A percentile compares a stretch with the other conserved stretches of the same genome.
Evolutionary conservation across 2,329 filamentous ascomycete species (phyloP).

Genomic region (Geoglossum cookeanum): DNA sequence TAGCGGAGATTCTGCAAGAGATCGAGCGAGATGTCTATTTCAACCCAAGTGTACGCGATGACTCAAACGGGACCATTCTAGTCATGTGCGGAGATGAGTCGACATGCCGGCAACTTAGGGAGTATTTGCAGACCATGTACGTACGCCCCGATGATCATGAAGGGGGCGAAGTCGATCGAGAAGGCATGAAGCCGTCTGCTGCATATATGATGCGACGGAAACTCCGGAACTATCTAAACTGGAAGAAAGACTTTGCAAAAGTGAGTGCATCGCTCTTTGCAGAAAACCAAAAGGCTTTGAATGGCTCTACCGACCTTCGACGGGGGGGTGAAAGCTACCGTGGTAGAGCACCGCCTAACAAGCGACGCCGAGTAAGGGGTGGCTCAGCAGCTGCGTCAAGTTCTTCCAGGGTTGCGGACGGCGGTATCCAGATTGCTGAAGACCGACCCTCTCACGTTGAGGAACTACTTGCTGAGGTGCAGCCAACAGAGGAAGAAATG

Average conservation of each 20-base stretch:
- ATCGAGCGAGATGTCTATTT: slow-evolving; percentile 83
- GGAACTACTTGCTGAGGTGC: slow-evolving; percentile 62
- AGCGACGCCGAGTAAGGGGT: slow-evolving; percentile 67
- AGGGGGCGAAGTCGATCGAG: slow-evolving; percentile 28
- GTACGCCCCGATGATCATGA: slow-evolving; percentile 35
- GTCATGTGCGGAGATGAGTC: slow-evolving; percentile 88
- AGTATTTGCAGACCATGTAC: slow-evolving; percentile 85
- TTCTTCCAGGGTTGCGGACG: slow-evolving; percentile 47
- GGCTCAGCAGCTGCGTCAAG: slow-evolving; percentile 43
- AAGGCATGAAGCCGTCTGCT: slow-evolving; percentile 45
- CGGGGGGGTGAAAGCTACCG: slow-evolving; percentile 27
- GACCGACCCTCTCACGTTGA: slow-evolving; percentile 71
- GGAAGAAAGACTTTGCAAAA: slow-evolving; percentile 78
- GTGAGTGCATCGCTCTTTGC: slow-evolving; percentile 62
- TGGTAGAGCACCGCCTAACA: slow-evolving; percentile 58
- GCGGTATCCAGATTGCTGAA: slow-evolving; percentile 57
- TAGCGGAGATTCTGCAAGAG: slow-evolving; percentile 82
- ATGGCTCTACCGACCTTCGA: slow-evolving; percentile 41
- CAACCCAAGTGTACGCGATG: slow-evolving; percentile 55
- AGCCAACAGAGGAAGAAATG: slow-evolving; percentile 59
- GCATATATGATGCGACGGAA: slow-evolving; percentile 80
- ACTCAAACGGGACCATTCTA: slow-evolving; percentile 77
- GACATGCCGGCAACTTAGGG: slow-evolving; percentile 72
- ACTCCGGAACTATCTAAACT: slow-evolving; percentile 68
- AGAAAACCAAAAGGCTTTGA: slow-evolving; percentile 61